Base-by-base conservation (phyloP, 2,329 filamentous ascomycete species). In the Ophiocordyceps camponoti-floridani region DNA sequence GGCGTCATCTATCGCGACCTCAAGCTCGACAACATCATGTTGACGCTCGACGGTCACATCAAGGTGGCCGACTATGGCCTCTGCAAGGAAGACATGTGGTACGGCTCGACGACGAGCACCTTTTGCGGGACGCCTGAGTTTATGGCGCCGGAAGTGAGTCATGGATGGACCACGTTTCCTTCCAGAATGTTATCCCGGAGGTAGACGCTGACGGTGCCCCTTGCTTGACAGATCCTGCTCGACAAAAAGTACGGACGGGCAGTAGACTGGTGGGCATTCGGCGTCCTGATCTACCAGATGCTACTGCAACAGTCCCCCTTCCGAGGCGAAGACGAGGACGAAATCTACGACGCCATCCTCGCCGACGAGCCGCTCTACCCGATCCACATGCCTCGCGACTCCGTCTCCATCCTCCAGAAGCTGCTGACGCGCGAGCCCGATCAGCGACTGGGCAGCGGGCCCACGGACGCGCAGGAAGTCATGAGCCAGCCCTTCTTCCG, bases 31-130 rank as follows among this genome's bases (percentile, higher is more conserved):
- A 81, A 98, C 61, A 98, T 98, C 58, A 73, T 98, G 42, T 70
- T 98, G 56, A 93, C 87, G 1, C 72, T 94, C 41, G 91, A 98
- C 58, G 91, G 91, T 26, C 91, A 98, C 62, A 94, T 98, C 70
- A 96, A 96, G 72, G 87, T 98, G 70, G 91, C 77, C 44, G 91
- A 98, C 72, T 98, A 94, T 61, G 91, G 91, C 76, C 76, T 98
- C 43, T 98, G 93, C 69, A 98, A 98, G 65, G 91, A 98, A 60
- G 88, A 98, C 55, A 98, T 98, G 91, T 98, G 89, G 88, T 98
- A 93, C 59, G 87, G 87, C 40, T 89, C 84, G 46, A 95, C 84
- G 2, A 98, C 91, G 0, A 89, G 88, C 65, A 98, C 91, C 8
- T 98, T 98, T 69, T 98, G 91, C 60, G 91, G 91, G 62, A 98